Evolutionary conservation across 2,329 filamentous ascomycete genomes (phyloP), one percentile per base, ranked within the genome.

Genomic region (Colletotrichum trifolii): DNA sequence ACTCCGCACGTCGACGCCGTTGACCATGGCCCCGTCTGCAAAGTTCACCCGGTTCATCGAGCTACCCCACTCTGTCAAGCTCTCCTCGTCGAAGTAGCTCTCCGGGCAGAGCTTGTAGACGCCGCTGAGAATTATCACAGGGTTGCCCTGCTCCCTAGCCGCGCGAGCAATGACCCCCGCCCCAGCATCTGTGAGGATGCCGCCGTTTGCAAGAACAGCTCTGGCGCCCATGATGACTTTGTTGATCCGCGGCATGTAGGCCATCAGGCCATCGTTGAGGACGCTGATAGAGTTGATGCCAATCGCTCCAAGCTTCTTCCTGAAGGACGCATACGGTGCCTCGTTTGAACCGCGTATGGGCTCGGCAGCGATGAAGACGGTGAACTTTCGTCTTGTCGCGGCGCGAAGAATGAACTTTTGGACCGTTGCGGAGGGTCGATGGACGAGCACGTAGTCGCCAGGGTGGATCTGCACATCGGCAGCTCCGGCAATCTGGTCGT

Each of bases 41-140:
- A 93, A 97, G 43, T 84, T 85, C 47, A 96, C 87, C 61, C 93
- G 90, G 69, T 87, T 90, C 58, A 90, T 89, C 1, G 94, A 88
- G 74, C 94, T 89, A 13, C 93, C 95, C 80, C 93, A 93, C 78
- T 97, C 95, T 64, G 97, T 91, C 66, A 97, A 81, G 5, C 89
- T 88, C 68, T 93, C 91, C 57, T 91, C 89, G 72, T 96, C 89
- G 72, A 94, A 94, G 1, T 94, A 91, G 72, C 94, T 95, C 64
- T 96, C 89, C 0, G 96, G 94, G 70, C 93, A 96, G 60, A 99
- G 87, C 79, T 97, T 97, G 83, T 97, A 98, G 17, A 98, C 90
- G 38, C 94, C 95, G 56, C 91, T 92, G 47, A 99, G 87, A 3
- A 96, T 93, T 33, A 98, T 89, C 15, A 99, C 94, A 0, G 94